Conservation (phyloP, 2,329 filamentous ascomycete species). For the Exophiala lecanii-corni region DNA sequence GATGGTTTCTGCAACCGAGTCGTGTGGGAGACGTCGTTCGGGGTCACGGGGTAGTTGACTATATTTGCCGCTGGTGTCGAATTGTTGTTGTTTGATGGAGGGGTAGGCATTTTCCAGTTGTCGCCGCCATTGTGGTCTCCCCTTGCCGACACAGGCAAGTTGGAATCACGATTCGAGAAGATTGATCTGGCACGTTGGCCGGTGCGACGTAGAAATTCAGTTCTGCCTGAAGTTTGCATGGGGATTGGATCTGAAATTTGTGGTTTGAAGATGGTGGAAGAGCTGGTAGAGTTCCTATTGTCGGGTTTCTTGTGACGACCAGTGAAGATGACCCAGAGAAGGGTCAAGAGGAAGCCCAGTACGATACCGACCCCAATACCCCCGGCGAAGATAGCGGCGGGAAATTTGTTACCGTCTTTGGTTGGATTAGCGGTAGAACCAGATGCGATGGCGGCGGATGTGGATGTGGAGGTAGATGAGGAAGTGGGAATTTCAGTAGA, state of each 20-base stretch:
- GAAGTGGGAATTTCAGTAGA: constrained; percentile 21
- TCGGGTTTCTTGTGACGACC: constrained; percentile 27
- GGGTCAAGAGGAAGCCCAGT: constrained; percentile 48
- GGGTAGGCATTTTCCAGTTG: constrained; percentile 27
- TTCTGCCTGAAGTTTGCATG: constrained; percentile 28
- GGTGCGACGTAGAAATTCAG: constrained; percentile 38
- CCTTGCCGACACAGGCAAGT: constrained; percentile 8
- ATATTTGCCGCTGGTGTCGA: constrained; percentile 10
- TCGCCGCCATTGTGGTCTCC: constrained; percentile 1
- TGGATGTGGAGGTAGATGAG: constrained; percentile 15
- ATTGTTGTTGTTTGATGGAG: constrained; percentile 20
- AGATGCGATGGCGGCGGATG: constrained; percentile 12
- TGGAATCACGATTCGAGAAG: constrained; percentile 23
- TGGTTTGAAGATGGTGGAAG: constrained; percentile 21
- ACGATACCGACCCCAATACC: constrained; percentile 45
- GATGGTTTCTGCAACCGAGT: constrained; percentile 42
- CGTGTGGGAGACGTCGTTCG: constrained; percentile 24
- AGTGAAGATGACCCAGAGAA: constrained; percentile 44
- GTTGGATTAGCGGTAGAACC: constrained; percentile 24
- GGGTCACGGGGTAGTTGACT: constrained; percentile 28
- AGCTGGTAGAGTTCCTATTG: constrained; percentile 12
- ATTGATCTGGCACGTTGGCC: constrained; percentile 29
- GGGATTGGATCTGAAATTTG: constrained; percentile 25
- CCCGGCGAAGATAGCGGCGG: constrained; percentile 38
- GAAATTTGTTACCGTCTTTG: constrained; percentile 36